Conservation (phyloP, 257 asterid species). For the Solanum corneliomulleri region DNA sequence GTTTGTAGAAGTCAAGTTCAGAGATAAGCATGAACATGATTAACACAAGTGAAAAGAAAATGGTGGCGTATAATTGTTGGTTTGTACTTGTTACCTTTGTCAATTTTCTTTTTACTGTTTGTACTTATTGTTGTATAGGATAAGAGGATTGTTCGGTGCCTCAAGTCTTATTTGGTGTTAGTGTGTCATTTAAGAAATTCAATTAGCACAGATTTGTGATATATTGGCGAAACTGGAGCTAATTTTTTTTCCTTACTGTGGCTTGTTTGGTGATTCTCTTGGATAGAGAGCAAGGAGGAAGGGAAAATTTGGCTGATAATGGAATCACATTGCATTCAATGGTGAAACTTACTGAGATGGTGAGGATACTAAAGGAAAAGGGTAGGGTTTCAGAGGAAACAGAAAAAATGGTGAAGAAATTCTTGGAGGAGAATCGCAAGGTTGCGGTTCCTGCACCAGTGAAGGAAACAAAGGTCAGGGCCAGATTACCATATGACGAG, state of each 20-base stretch:
- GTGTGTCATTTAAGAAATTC: not conserved
- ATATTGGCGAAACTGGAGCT: not conserved
- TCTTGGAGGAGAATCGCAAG: constrained; percentile 71
- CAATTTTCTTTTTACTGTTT: not conserved
- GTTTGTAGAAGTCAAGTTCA: not conserved
- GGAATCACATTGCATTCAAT: constrained; percentile 81
- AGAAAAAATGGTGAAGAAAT: constrained; percentile 63
- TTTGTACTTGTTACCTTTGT: not conserved
- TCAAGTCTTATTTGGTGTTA: not conserved
- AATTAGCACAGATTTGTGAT: not conserved
- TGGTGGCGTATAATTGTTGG: not conserved
- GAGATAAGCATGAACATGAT: not conserved
- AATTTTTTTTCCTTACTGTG: not conserved
- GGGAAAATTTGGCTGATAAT: constrained; percentile 81
- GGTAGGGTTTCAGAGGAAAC: constrained; percentile 88
- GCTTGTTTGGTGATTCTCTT: constrained; percentile 1
- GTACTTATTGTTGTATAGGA: not conserved
- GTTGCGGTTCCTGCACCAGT: constrained; percentile 46
- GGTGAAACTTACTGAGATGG: constrained; percentile 87
- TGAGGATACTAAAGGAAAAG: constrained; percentile 76
- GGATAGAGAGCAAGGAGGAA: constrained; percentile 93
- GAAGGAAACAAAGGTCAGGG: constrained; percentile 20
- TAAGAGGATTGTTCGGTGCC: not conserved
- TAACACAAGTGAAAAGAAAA: not conserved
- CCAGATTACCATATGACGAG: constrained; percentile 60